Evolutionary conservation across 176 grass and related monocot genomes (phyloP).

Genomic region (Eleusine indica): DNA sequence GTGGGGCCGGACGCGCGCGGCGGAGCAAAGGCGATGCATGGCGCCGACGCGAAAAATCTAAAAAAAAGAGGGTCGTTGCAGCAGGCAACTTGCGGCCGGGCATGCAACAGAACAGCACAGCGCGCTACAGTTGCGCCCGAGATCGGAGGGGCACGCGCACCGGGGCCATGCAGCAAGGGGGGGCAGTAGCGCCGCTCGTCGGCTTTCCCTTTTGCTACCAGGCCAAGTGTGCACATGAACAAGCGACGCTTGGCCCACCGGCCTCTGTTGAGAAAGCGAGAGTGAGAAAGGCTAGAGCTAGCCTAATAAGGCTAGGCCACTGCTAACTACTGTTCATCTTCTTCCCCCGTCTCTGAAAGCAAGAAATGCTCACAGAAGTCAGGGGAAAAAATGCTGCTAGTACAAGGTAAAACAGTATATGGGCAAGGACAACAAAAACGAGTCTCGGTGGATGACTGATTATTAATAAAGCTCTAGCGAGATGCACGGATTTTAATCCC

Average conservation of each 20-base stretch:
- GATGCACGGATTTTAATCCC: not conserved
- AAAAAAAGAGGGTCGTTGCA: not conserved
- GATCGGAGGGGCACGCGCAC: not conserved
- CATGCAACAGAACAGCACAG: conserved; percentile 6
- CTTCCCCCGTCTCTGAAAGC: conserved; percentile 28
- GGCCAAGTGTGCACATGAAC: conserved; percentile 26
- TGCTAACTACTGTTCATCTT: conserved; percentile 48
- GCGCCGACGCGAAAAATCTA: not conserved
- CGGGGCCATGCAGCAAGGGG: conserved; percentile 27
- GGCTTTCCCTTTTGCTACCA: conserved; percentile 45
- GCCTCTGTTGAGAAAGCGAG: conserved; percentile 38
- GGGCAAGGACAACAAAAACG: not conserved
- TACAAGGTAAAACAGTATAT: not conserved
- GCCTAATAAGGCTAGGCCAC: not conserved
- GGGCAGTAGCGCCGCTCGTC: conserved; percentile 5
- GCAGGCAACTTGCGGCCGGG: not conserved
- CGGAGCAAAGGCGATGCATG: conserved; percentile 24
- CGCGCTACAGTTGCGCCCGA: conserved; percentile 18
- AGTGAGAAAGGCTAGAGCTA: conserved; percentile 25
- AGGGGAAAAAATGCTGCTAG: not conserved
- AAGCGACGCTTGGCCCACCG: conserved; percentile 36
- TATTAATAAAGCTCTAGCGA: no score
- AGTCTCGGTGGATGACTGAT: no score
- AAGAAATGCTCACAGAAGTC: not conserved
- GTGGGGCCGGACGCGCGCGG: conserved; percentile 26